Conservation (phyloP, 2,329 filamentous ascomycete species). For the Monosporascus sp. region DNA sequence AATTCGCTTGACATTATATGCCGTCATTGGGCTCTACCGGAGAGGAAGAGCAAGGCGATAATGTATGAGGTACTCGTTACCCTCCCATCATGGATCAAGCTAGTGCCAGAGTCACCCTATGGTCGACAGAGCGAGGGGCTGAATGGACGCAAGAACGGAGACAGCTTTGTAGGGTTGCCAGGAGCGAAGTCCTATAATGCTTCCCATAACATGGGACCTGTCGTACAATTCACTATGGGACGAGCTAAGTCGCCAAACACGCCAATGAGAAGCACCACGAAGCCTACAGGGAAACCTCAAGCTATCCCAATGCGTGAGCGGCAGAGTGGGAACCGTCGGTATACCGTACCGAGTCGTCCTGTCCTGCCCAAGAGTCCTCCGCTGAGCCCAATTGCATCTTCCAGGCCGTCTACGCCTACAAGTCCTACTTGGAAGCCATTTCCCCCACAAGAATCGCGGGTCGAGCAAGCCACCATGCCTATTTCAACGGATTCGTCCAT, state of each 20-base stretch:
- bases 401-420: no score
- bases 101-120: constrained; percentile 1
- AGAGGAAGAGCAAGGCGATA: not conserved
- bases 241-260: no score
- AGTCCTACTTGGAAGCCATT: no score
- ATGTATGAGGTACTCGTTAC: not conserved
- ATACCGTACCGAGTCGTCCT: no score
- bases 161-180: constrained; percentile 8
- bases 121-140: constrained; percentile 3
- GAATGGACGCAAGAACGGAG: constrained; percentile 8
- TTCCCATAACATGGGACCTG: not conserved
- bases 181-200: constrained; percentile 4
- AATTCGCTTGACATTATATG: constrained; percentile 19
- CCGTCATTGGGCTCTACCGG: constrained; percentile 15
- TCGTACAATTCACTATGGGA: not conserved
- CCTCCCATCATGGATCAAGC: constrained; percentile 11
- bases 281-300: no score
- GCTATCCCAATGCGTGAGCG: no score
- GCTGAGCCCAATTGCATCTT: no score
- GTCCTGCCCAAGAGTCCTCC: no score
- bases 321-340: no score
- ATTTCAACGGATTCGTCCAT: not conserved
- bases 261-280: no score
- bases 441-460: no score
- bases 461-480: no score